Evolutionary conservation across 2,329 filamentous ascomycete genomes (phyloP), one percentile per base, ranked within the genome.

Genomic region (Apiospora aurea): DNA sequence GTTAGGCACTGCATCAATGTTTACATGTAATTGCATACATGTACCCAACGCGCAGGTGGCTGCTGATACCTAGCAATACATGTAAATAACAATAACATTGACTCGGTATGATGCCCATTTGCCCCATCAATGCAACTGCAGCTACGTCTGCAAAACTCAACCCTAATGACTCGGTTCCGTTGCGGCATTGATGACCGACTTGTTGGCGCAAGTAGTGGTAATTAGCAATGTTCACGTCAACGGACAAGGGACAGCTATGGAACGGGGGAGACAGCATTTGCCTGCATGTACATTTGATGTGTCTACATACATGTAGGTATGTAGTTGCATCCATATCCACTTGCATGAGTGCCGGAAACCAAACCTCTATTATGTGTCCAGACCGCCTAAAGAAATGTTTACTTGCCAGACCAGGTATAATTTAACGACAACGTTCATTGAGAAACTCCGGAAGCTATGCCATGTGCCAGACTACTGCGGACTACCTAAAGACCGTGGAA

Each of bases 401-500:
- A 41, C 57, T 64, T 64, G 57, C 18, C 8, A 11, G 34, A 64
- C 21, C 16, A 41, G 34, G 10, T 41, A n/a, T 24, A 14, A 41
- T 41, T 41, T 4, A 5, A 64, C 41, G 34, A 13, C 8, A n/a
- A 64, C 41, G 10, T 64, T 64, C 57, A 41, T 64, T 64, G 57
- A 64, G 11, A 38, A 64, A 64, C 57, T 64, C 57, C 57, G 57
- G 57, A n/a, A 64, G 57, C 57, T 64, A 64, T 64, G 57, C 57
- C 57, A 64, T 64, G 34, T 64, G 57, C 57, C 57, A 64, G 57
- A 64, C 57, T 34, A 41, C 29, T 64, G 34, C 41, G 57, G 57
- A 64, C 57, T 41, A 64, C 57, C 34, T 64, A 4, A 41, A 64
- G 57, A 64, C 57, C 57, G n/a, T 24, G 34, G 10, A 41, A 64